Evolutionary conservation across 192 early-diverging fungal genomes (phyloP).

Genomic region (Coemansia sp.): DNA sequence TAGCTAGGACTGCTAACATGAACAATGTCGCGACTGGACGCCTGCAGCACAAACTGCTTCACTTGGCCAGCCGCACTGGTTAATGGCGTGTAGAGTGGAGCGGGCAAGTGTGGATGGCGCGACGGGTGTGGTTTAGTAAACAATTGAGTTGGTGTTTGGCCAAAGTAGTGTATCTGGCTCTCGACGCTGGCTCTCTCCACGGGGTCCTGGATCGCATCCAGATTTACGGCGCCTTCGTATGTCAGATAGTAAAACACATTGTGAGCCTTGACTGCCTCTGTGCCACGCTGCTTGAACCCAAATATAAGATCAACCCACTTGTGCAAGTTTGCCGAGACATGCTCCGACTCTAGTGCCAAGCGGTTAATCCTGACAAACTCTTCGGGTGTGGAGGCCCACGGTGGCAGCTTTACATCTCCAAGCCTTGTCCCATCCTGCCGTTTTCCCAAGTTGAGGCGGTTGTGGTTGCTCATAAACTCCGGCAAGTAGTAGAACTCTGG

Average conservation of each 20-base stretch:
- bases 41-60: conserved; percentile 38
- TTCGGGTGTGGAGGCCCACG: conserved; percentile 76
- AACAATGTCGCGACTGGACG: conserved; percentile 13
- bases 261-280: conserved; percentile 73
- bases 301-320: conserved; percentile 96
- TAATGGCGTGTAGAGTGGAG: conserved; percentile 17
- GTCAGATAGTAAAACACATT: conserved; percentile 97
- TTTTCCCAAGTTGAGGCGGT: conserved; percentile 56
- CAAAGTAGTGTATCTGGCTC: conserved; percentile 96
- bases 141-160: conserved; percentile 88
- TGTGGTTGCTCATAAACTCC: conserved; percentile 80
- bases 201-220: conserved; percentile 83
- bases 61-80: conserved; percentile 21
- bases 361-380: conserved; percentile 84
- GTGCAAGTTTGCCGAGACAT: conserved; percentile 83
- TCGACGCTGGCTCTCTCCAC: conserved; percentile 85
- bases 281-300: conserved; percentile 92
- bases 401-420: conserved; percentile 71
- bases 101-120: conserved; percentile 10
- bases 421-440: conserved; percentile 60
- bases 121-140: conserved; percentile 81
- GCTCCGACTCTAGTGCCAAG: conserved; percentile 72
- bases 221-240: conserved; percentile 92
- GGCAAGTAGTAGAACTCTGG: conserved; percentile 96
- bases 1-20: conserved; percentile 24